These are phyloP conservation scores for Bipolaris gigantea DNA, from an alignment of 2,329 filamentous ascomycete species.

Conservation along the genomic window DNA sequence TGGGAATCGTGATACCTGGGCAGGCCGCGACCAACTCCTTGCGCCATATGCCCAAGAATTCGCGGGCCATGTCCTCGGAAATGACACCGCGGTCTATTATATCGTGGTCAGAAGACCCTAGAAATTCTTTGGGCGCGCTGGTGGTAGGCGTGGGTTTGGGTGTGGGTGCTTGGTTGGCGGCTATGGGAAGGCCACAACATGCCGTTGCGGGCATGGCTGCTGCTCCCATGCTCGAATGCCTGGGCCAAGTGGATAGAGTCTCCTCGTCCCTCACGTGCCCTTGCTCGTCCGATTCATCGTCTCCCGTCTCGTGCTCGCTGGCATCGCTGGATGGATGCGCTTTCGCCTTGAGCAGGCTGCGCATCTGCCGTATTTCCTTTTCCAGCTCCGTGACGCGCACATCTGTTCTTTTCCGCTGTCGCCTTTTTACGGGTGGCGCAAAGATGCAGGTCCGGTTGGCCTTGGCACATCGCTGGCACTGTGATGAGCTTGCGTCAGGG, in stretches of 20 bases:
- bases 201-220: constrained; percentile 11
- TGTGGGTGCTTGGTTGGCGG: constrained; percentile 9
- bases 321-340: constrained; percentile 26
- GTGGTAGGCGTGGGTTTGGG: background rate
- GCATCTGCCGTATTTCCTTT: constrained; percentile 43
- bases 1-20: constrained; percentile 36
- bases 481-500: constrained; percentile 27
- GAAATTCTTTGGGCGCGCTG: constrained; percentile 22
- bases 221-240: constrained; percentile 14
- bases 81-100: constrained; percentile 42
- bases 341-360: constrained; percentile 32
- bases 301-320: constrained; percentile 35
- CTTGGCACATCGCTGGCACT: constrained; percentile 43
- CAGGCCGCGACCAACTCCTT: constrained; percentile 34
- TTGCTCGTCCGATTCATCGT: constrained; percentile 29
- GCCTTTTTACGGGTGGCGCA: constrained; percentile 40
- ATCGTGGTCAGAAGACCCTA: constrained; percentile 33
- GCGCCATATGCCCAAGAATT: constrained; percentile 36
- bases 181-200: constrained; percentile 7
- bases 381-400: constrained; percentile 43
- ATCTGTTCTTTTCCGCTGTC: constrained; percentile 43
- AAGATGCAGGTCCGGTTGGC: constrained; percentile 39
- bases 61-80: constrained; percentile 31
- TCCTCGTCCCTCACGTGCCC: constrained; percentile 19
- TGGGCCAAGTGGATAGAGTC: constrained; percentile 18